phyloP scores from a whole-genome alignment of 1,139 yeast species.

The Scheffersomyces cryptocercus region DNA sequence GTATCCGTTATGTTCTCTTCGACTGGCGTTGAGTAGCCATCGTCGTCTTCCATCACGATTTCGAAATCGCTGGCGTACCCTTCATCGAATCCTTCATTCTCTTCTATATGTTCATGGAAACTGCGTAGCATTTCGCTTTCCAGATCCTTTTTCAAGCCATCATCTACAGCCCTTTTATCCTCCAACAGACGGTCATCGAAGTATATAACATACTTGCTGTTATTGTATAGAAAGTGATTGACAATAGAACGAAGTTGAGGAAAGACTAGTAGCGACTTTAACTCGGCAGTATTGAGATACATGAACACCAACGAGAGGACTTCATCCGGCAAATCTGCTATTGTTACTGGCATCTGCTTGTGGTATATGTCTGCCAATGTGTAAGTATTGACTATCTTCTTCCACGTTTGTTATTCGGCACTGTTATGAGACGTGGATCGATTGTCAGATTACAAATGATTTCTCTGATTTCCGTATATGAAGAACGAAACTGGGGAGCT shows the following conservation, averaged over 20 bases:
- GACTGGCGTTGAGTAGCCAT: not conserved
- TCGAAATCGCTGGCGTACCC: not conserved
- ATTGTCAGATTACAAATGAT: too few relatives aligned
- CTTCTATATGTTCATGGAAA: not conserved
- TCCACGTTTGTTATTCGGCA: too few relatives aligned
- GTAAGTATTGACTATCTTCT: too few relatives aligned
- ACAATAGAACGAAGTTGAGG: conserved; percentile 8
- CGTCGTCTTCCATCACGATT: not conserved
- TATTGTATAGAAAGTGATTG: conserved; percentile 8
- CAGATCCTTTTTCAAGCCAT: not conserved
- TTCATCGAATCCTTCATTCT: not conserved
- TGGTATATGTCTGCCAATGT: too few relatives aligned
- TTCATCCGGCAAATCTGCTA: conserved; percentile 11
- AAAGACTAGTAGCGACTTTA: conserved; percentile 7
- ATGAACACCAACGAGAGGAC: conserved; percentile 6
- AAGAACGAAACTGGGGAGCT: too few relatives aligned
- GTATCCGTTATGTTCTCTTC: not conserved
- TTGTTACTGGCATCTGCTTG: too few relatives aligned
- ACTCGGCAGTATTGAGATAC: conserved; percentile 4
- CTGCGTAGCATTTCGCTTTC: not conserved
- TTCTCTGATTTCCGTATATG: too few relatives aligned
- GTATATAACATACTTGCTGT: conserved; percentile 9
- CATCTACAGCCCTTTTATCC: not conserved
- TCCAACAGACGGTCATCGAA: not conserved
- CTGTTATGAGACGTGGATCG: too few relatives aligned